Evolutionary conservation across 495 filamentous ascomycete species (phyloP), one percentile per base, ranked within the genome.

Genomic region (Neurospora tetrasperma): DNA sequence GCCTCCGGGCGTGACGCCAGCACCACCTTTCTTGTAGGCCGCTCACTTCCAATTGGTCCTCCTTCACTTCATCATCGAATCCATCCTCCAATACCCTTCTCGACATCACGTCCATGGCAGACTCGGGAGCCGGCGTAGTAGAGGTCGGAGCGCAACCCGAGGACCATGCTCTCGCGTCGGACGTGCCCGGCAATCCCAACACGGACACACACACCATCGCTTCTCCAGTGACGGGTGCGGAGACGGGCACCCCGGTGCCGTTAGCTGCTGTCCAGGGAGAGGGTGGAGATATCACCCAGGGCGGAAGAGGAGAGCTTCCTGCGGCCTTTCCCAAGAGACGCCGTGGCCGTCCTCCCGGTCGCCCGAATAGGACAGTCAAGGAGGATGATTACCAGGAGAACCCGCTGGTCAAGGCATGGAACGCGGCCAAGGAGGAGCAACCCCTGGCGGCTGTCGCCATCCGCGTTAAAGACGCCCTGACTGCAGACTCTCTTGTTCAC

Each of bases 321-420:
- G 41, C 74, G 10, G 70, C 77, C 11, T 80, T 81, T 42, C 77
- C 78, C 41, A 79, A 79, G 72, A 78, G 77, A 41, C 77, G 79
- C 31, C 78, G 79, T 3, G 79, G 79, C 27, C 77, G 79, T 10
- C 79, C 79, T 2, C 79, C 79, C 0, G 79, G 79, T 8, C 78
- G 79, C 2, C 79, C 79, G 27, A 81, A 81, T 62, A 74, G 71
- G 46, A 79, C 75, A 14, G 78, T 79, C 2, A 73, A 73, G 42
- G 79, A 81, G 48, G 70, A 75, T 48, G 78, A 81, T 39, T 81
- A 80, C 75, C 70, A 74, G 20, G 44, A 73, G 12, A 77, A 81
- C 59, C 72, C 75, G 0, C 62, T 78, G 8, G 79, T 81, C 31
- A 71, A 75, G 70, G 73, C 66, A 1, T 81, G 79, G 79, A 81